Evolutionary conservation across 139 green algal genomes (phyloP).

Genomic region (Picochlorum sp.): DNA sequence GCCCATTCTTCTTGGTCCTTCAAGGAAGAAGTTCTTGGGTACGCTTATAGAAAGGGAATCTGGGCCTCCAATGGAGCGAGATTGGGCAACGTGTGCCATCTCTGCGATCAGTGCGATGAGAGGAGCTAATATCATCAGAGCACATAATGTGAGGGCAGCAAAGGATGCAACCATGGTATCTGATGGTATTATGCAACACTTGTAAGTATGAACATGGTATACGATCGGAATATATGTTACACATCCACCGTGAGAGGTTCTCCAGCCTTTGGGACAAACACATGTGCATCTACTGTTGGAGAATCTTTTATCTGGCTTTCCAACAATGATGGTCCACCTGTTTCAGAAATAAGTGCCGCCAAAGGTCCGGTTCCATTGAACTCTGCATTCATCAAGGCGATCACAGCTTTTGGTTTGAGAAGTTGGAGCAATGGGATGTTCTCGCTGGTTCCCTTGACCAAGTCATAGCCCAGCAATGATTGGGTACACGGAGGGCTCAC

Average conservation of each 20-base stretch:
- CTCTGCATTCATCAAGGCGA: constrained; percentile 58
- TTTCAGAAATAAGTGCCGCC: constrained; percentile 12
- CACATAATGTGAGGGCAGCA: constrained; percentile 62
- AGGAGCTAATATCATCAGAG: constrained; percentile 70
- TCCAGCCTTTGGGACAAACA: too few relatives aligned
- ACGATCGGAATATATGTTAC: neutral
- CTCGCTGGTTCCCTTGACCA: constrained; percentile 54
- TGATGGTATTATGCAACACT: constrained; percentile 38
- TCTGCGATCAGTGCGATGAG: constrained; percentile 31
- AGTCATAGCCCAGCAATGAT: constrained; percentile 34
- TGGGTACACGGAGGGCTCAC: constrained; percentile 46
- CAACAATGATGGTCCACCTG: constrained; percentile 5
- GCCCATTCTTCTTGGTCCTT: constrained; percentile 70
- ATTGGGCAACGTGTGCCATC: constrained; percentile 44
- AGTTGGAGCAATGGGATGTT: constrained; percentile 37
- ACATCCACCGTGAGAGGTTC: too few relatives aligned
- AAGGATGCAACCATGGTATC: constrained; percentile 57
- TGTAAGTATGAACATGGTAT: neutral
- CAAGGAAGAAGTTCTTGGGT: constrained; percentile 76
- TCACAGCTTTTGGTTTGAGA: constrained; percentile 32
- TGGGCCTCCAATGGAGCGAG: constrained; percentile 24
- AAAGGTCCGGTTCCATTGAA: constrained; percentile 36
- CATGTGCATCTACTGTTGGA: neutral
- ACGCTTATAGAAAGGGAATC: constrained; percentile 37
- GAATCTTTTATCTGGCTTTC: constrained; percentile 5